Percentiles rank a stretch among this genome's conserved stretches.
These are phyloP conservation scores for Lactifluus piperatus DNA, from an alignment of 768 basidiomycete species.

Conservation along the genomic window DNA sequence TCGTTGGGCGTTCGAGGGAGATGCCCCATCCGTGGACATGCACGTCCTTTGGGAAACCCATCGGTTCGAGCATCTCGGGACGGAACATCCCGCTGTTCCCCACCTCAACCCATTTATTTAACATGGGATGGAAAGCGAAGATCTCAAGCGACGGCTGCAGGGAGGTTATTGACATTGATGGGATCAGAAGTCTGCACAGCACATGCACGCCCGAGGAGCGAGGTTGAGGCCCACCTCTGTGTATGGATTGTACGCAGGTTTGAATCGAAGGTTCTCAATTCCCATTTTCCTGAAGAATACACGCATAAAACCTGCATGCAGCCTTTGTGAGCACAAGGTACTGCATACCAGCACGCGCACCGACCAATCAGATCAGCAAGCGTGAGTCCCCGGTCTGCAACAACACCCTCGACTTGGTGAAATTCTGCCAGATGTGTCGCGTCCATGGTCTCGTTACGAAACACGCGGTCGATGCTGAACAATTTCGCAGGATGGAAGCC, in stretches of 20 bases:
- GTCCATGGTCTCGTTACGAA: slow-evolving; percentile 98
- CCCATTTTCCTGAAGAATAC: slow-evolving; percentile 99
- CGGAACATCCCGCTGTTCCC: slow-evolving; percentile 99
- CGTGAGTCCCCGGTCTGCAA: slow-evolving; percentile 88
- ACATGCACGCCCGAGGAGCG: neutral
- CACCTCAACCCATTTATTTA: slow-evolving; percentile 94
- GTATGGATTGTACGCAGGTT: slow-evolving; percentile 98
- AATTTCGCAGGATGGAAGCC: slow-evolving; percentile 89
- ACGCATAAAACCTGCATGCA: slow-evolving; percentile 81
- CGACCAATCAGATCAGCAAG: slow-evolving; percentile 91
- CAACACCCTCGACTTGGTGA: slow-evolving; percentile 99
- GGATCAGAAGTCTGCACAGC: slow-evolving; percentile 4
- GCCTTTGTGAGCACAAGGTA: neutral
- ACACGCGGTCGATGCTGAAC: slow-evolving; percentile 97
- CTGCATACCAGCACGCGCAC: neutral
- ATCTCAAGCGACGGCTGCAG: slow-evolving; percentile 89
- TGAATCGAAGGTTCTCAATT: slow-evolving; percentile 88
- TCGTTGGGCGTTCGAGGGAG: slow-evolving; percentile 89
- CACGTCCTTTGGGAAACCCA: slow-evolving; percentile 96
- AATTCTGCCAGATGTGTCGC: slow-evolving; percentile 98
- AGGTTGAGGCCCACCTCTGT: slow-evolving; percentile 57
- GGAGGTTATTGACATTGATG: neutral
- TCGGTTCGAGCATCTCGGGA: slow-evolving; percentile 97
- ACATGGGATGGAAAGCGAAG: slow-evolving; percentile 93
- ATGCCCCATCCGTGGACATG: slow-evolving; percentile 97